Conservation (phyloP, 306 rosid species). For the Lathyrus oleraceus region DNA sequence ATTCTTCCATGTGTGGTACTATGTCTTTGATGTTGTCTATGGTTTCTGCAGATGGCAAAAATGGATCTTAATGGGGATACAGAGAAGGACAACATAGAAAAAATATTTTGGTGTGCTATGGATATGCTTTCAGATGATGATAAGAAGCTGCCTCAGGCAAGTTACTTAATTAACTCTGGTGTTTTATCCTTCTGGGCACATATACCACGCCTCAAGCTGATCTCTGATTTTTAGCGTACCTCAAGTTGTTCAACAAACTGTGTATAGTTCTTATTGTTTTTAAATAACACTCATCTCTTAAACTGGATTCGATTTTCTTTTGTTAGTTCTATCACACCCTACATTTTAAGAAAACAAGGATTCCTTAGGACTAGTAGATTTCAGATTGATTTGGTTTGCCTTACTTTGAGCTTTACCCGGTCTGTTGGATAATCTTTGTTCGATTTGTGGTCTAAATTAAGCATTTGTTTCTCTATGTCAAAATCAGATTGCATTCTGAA, state of each 20-base stretch:
- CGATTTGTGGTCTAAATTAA: neutral
- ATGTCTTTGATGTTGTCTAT: conserved; percentile 26
- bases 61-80: conserved; percentile 86
- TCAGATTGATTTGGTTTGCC: conserved; percentile 3
- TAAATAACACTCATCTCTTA: neutral
- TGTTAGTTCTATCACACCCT: neutral
- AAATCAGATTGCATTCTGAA: neutral
- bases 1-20: neutral
- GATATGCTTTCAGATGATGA: conserved; percentile 96
- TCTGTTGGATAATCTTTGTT: neutral
- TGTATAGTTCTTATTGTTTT: conserved; percentile 22
- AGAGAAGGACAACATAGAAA: conserved; percentile 76
- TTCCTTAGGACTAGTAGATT: neutral
- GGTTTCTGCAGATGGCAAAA: conserved; percentile 77
- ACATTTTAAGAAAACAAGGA: conserved; percentile 21
- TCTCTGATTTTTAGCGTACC: conserved; percentile 1
- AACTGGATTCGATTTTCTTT: conserved; percentile 15
- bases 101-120: conserved; percentile 95
- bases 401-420: conserved; percentile 6
- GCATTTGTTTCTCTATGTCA: neutral
- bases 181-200: neutral
- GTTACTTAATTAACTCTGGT: conserved; percentile 30
- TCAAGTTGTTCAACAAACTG: conserved; percentile 22
- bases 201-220: neutral
- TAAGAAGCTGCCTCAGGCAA: conserved; percentile 96